Base-by-base conservation (phyloP, 805 yeast genomes). In the Metschnikowia santaceciliae region DNA sequence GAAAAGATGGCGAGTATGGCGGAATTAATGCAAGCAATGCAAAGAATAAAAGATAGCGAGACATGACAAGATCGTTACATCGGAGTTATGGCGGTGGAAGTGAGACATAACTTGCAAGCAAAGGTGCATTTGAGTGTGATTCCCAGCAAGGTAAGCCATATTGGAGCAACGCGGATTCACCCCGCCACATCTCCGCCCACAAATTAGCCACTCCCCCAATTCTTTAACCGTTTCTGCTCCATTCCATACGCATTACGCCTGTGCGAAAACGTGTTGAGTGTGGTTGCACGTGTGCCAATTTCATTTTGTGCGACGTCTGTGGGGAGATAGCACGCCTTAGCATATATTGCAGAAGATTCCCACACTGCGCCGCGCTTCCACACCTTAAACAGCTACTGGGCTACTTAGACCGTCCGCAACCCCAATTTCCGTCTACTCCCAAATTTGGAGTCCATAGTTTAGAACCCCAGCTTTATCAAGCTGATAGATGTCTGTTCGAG, bases 261-360 rank as follows among this genome's bases (percentile, higher is more conserved):
- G 46, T 42, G 38, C 46, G 46, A 42, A 42, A 42, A 42, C 46
- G 46, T 42, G 46, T 19, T 42, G 11, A 20, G 13, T 39, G 38
- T 22, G 23, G 37, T 42, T 42, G 37, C 46, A 42, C 46, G 46
- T 42, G 46, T 42, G 46, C 46, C 38, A 42, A 42, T 42, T 40
- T 40, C 32, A 39, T 22, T 20, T 20, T 7, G 32, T 33, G 46
- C 46, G 46, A 32, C 36, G 22, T 37, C 19, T 35, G 38, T 15
- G 42, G 36, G 26, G 35, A 32, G 33, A 40, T 13, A 32, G 20
- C 46, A 33, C 15, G 37, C 43, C 33, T 30, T 23, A 13, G 38
- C 46, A 42, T 42, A 33, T 42, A 42, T 42, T 42, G 38, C 46
- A 20, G 32, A 22, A 34, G 36, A 33, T 42, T 40, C 43, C 43